These are phyloP conservation scores for Dactylis glomerata DNA, from an alignment of 176 grass and related monocot genomes.

Conservation along the genomic window DNA sequence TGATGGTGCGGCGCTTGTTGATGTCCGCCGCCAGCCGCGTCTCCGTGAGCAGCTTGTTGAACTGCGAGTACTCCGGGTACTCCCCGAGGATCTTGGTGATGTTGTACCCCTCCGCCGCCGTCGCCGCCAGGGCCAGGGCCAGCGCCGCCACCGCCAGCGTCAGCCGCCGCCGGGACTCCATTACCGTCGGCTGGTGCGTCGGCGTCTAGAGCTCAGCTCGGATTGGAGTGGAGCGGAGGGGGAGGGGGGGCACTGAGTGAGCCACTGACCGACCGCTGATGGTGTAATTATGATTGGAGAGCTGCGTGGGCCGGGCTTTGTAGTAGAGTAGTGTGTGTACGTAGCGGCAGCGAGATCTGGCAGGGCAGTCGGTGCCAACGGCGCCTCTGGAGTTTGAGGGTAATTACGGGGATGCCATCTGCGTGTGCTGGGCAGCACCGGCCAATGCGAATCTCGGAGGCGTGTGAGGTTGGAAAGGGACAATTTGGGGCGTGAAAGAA, in stretches of 20 bases:
- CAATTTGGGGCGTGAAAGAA: background rate
- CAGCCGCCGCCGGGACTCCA: conserved; percentile 24
- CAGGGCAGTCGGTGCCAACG: background rate
- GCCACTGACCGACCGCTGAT: background rate
- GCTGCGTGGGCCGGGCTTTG: background rate
- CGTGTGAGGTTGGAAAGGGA: conserved; percentile 16
- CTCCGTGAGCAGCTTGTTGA: conserved; percentile 75
- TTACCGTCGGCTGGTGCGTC: background rate
- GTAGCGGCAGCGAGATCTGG: background rate
- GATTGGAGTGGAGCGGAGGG: conserved; percentile 1
- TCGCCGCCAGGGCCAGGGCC: background rate
- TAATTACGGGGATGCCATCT: background rate
- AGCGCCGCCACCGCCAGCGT: conserved; percentile 11
- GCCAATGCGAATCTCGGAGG: background rate
- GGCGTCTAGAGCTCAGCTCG: background rate
- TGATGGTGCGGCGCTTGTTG: conserved; percentile 90
- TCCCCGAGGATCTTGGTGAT: conserved; percentile 82
- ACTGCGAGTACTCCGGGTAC: conserved; percentile 79
- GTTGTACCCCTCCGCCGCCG: conserved; percentile 53
- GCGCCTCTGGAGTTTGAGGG: fast-evolving
- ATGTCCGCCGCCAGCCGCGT: conserved; percentile 78
- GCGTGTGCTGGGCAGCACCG: background rate
- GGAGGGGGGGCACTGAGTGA: background rate
- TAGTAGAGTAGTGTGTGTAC: background rate
- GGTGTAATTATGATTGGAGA: background rate